A percentile compares a stretch with the other conserved stretches of the same genome.
Conservation (phyloP, 768 basidiomycete species). For the Suillus hirtellus region DNA sequence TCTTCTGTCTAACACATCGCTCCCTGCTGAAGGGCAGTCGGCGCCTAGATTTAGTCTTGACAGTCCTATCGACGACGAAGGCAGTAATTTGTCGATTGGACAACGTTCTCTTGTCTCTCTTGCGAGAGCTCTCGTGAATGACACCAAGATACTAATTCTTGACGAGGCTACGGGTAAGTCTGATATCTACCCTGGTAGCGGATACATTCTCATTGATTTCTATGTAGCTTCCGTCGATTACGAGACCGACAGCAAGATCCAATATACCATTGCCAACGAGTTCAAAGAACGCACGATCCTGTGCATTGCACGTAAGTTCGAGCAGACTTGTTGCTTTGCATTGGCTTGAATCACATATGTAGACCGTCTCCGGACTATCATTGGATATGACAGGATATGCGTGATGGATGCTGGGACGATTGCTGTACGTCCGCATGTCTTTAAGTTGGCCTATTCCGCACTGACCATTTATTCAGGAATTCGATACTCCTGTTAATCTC, state of each 20-base stretch:
- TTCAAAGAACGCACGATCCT: conserved; percentile 84
- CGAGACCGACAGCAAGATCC: conserved; percentile 89
- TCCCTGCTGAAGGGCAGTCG: conserved; percentile 35
- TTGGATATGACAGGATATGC: conserved; percentile 85
- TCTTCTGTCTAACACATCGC: conserved; percentile 16
- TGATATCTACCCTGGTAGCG: neutral
- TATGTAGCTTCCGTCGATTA: conserved; percentile 77
- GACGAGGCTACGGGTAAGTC: conserved; percentile 47
- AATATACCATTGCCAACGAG: conserved; percentile 82
- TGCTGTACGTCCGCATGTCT: conserved; percentile 46
- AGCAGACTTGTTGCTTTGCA: neutral
- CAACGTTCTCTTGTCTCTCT: conserved; percentile 75
- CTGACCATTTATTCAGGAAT: conserved; percentile 49
- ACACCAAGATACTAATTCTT: conserved; percentile 80
- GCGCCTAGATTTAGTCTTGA: conserved; percentile 70
- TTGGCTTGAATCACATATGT: conserved; percentile 12
- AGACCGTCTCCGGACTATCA: conserved; percentile 87
- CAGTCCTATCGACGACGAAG: conserved; percentile 83
- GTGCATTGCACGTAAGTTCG: conserved; percentile 77
- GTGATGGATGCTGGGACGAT: conserved; percentile 83
- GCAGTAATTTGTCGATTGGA: conserved; percentile 59
- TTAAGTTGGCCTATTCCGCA: neutral
- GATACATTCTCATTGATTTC: neutral
- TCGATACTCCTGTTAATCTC: conserved; percentile 73
- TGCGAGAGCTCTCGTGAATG: conserved; percentile 86